Base-by-base conservation (phyloP, 2,329 filamentous ascomycete genomes). In the Furcasterigmium furcatum region DNA sequence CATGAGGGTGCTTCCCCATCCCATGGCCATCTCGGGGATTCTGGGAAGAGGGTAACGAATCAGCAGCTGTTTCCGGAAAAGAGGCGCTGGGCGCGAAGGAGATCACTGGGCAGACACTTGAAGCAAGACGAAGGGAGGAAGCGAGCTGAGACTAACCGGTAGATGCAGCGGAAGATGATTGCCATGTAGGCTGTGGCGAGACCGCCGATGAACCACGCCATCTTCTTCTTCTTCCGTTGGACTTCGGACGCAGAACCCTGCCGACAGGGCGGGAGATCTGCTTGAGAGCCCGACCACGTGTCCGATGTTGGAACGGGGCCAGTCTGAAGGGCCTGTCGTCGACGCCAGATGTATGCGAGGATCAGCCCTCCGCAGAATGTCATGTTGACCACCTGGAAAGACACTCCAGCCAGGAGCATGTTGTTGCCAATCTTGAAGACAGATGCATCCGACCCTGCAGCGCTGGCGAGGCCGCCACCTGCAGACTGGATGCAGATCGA, bases 401-500 rank as follows among this genome's bases (percentile, higher is more conserved):
- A 36, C 6, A 60, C 55, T 19, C 58, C 58, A 14, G 49, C 55
- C 6, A 58, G 46, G 2, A 60, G 40, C 21, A 58, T 41, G 16
- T 41, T 44, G 12, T 51, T 46, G 10, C 54, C 51, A 5, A 54
- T 18, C 8, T 52, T 47, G 5, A 46, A 35, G 4, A 51, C 39
- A 3, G 40, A 38, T 41, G 48, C 9, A 5, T 47, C 18, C 18
- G 24, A n/a, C 39, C 9, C 45, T 13, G 3, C 22, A 16, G 6
- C 25, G 16, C 36, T 46, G 1, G 46, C 46, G 13, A 41, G 12
- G 1, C 46, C 55, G 24, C 38, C 50, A 6, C 58, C 58, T 2
- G 47, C 38, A 3, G 50, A 42, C 22, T 61, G 59, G 6, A 61
- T 44, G 20, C 58, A 36, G 25, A 62, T 59, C 13, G 68, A 72